A percentile compares a stretch with the other conserved stretches of the same genome.
phyloP scores from a whole-genome alignment of 2,329 filamentous ascomycete species.

The Cryoendolithus antarcticus region DNA sequence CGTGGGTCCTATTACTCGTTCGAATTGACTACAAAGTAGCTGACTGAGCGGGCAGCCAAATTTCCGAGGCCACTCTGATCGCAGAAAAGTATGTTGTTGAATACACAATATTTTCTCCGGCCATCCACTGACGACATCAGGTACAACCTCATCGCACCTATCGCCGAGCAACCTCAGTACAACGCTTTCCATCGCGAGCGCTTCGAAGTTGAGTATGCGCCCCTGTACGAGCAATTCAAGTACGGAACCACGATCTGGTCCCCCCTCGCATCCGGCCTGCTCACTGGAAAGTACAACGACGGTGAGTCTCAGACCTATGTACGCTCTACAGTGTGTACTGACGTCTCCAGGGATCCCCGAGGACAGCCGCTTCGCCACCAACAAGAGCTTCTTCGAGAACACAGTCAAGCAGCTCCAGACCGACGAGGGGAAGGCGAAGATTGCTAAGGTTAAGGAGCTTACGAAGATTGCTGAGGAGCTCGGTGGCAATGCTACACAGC shows the following conservation, averaged over 20 bases:
- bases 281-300: conserved; percentile 54
- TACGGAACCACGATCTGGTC: conserved; percentile 47
- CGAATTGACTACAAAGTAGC: too few relatives aligned
- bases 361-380: conserved; percentile 47
- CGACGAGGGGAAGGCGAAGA: conserved; percentile 39
- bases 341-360: conserved; percentile 38
- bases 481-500: conserved; percentile 36
- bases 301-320: too few relatives aligned
- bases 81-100: conserved; percentile 28
- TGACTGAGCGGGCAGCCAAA: conserved; percentile 48
- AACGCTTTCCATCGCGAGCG: conserved; percentile 48
- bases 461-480: conserved; percentile 39
- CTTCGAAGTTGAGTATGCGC: conserved; percentile 50
- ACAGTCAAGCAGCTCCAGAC: conserved; percentile 41
- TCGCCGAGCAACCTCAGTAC: conserved; percentile 46
- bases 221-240: conserved; percentile 43
- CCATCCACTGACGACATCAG: background rate
- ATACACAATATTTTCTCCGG: too few relatives aligned
- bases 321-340: too few relatives aligned
- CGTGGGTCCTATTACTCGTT: too few relatives aligned
- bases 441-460: conserved; percentile 46
- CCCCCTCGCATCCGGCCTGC: conserved; percentile 43
- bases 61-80: conserved; percentile 44
- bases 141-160: conserved; percentile 47
- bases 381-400: conserved; percentile 45